Evolutionary conservation across 2,329 filamentous ascomycete genomes (phyloP).

Genomic region (Neofusicoccum parvum): DNA sequence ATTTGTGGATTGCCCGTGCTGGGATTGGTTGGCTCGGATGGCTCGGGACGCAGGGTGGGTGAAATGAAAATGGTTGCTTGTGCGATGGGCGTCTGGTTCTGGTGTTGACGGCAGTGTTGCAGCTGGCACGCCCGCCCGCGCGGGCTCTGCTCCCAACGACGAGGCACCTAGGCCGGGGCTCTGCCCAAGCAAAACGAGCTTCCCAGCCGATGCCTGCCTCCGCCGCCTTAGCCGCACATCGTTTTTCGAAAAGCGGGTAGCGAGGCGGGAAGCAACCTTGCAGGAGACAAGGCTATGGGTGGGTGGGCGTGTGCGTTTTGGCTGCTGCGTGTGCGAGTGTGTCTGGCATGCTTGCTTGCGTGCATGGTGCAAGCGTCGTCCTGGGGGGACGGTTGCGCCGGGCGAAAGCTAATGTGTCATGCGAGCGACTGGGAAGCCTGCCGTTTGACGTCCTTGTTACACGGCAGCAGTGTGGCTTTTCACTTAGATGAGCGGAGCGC

Average conservation of each 20-base stretch:
- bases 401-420: conserved; percentile 10
- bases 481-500: not conserved
- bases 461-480: conserved; percentile 4
- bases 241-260: conserved; percentile 17
- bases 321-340: conserved; percentile 7
- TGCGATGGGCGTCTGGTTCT: not conserved
- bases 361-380: not conserved
- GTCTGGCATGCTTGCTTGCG: conserved; percentile 7
- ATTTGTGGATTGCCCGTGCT: too few species aligned
- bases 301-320: not conserved
- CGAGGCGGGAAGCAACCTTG: conserved; percentile 19
- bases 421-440: conserved; percentile 4
- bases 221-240: conserved; percentile 10
- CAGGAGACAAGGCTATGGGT: not conserved
- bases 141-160: not conserved
- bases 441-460: conserved; percentile 11
- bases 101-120: not conserved
- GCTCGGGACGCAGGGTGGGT: not conserved
- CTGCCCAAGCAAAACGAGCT: not conserved
- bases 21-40: not conserved
- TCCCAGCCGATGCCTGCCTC: not conserved
- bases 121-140: not conserved
- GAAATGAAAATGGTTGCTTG: not conserved
- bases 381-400: conserved; percentile 2
- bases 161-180: not conserved